phyloP scores from a whole-genome alignment of 2,329 filamentous ascomycete genomes.

The Fusarium buharicum region DNA sequence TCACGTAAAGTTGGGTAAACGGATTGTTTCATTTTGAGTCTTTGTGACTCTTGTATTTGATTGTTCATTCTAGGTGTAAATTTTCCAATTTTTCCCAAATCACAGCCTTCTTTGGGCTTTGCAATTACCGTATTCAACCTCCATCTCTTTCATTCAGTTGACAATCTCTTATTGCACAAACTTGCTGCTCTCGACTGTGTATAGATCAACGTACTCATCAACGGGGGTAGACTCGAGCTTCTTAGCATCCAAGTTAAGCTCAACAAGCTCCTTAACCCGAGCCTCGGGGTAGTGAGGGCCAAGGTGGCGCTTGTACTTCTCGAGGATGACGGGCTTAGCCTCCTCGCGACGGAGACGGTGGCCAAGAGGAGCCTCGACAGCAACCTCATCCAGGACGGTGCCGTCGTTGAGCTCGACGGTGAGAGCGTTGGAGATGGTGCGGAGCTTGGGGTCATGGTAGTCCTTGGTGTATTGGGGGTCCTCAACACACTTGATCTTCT shows the following conservation, averaged over 20 bases:
- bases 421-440: conserved; percentile 96
- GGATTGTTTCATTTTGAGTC: background rate
- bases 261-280: conserved; percentile 83
- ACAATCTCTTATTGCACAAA: conserved; percentile 53
- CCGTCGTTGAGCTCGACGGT: conserved; percentile 96
- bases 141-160: conserved; percentile 9
- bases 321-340: conserved; percentile 95
- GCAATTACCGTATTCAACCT: conserved; percentile 20
- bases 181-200: conserved; percentile 70
- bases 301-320: conserved; percentile 95
- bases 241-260: conserved; percentile 79
- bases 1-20: background rate
- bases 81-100: conserved; percentile 14
- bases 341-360: conserved; percentile 92
- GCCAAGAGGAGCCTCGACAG: conserved; percentile 92
- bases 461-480: conserved; percentile 93
- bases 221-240: conserved; percentile 83
- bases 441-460: conserved; percentile 93
- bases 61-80: conserved; percentile 19
- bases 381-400: conserved; percentile 88
- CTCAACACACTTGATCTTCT: conserved; percentile 96
- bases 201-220: conserved; percentile 94
- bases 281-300: conserved; percentile 81
- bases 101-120: conserved; percentile 31
- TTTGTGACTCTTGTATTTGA: conserved; percentile 14